Evolutionary conservation across 495 filamentous ascomycete genomes (phyloP).

Genomic region (Mytilinidion resinicola): DNA sequence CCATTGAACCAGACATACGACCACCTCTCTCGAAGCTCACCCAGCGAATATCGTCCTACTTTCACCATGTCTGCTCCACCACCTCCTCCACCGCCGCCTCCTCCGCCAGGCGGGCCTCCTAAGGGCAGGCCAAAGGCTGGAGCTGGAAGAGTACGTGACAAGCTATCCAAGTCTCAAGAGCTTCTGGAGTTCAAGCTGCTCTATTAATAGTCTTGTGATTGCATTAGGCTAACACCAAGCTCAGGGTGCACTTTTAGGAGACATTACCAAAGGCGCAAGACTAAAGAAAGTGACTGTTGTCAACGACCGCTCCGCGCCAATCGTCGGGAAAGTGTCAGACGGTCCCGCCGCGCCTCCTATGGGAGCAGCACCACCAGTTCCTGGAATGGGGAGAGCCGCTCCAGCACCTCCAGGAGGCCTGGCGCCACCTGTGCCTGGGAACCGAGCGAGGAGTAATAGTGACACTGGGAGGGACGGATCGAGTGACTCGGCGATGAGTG

Average conservation of each 20-base stretch:
- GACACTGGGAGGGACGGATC: conserved; percentile 50
- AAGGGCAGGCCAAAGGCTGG: conserved; percentile 43
- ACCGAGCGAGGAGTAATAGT: conserved; percentile 74
- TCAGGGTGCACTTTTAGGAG: conserved; percentile 80
- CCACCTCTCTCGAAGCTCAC: conserved; percentile 8
- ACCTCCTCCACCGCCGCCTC: conserved; percentile 61
- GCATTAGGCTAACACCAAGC: conserved; percentile 25
- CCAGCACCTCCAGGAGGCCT: conserved; percentile 59
- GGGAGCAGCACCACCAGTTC: conserved; percentile 75
- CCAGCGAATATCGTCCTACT: too few species aligned
- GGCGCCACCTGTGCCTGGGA: conserved; percentile 67
- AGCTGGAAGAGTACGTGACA: conserved; percentile 48
- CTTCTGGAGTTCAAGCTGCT: neutral
- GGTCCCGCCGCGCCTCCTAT: conserved; percentile 53
- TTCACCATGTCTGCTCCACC: conserved; percentile 58
- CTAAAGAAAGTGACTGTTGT: conserved; percentile 75
- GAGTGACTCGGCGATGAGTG: conserved; percentile 42
- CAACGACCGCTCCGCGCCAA: conserved; percentile 88
- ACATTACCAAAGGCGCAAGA: conserved; percentile 75
- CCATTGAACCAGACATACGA: neutral
- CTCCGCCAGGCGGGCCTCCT: conserved; percentile 35
- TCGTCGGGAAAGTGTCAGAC: conserved; percentile 51
- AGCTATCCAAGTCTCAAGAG: neutral
- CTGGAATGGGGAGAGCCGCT: conserved; percentile 51
- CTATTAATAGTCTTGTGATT: neutral